Conservation (phyloP, 352 stramenopile genomes). For the Phytophthora tentaculata region DNA sequence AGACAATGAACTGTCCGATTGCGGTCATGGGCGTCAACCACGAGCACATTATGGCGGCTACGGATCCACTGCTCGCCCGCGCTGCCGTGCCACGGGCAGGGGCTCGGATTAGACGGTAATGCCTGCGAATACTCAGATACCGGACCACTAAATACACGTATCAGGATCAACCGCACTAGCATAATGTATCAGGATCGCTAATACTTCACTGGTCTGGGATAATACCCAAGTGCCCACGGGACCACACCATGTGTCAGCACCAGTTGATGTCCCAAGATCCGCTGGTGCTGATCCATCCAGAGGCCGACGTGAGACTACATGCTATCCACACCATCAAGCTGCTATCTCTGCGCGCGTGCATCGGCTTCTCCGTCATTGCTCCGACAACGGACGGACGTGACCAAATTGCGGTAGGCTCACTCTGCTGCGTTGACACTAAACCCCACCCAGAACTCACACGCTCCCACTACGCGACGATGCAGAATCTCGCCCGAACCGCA, state of each 20-base stretch:
- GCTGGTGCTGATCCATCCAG: slow-evolving; percentile 57
- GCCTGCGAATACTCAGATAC: no score
- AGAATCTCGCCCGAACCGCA: slow-evolving; percentile 50
- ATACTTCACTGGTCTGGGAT: no score
- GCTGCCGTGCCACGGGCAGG: slow-evolving; percentile 31
- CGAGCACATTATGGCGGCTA: slow-evolving; percentile 53
- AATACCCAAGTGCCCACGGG: no score
- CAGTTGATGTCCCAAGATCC: slow-evolving; percentile 55
- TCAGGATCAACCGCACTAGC: no score
- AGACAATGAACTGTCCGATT: slow-evolving; percentile 48
- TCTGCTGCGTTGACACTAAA: slow-evolving; percentile 61
- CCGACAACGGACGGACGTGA: slow-evolving; percentile 6
- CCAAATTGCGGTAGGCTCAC: slow-evolving; percentile 48
- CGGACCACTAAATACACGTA: no score
- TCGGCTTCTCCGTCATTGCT: slow-evolving; percentile 57
- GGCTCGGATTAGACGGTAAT: no score
- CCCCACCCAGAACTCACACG: slow-evolving; percentile 46
- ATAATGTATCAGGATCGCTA: no score
- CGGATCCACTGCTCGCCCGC: slow-evolving; percentile 23
- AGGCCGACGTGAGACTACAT: slow-evolving; percentile 61
- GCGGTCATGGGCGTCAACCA: slow-evolving; percentile 48
- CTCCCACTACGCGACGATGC: slow-evolving; percentile 52
- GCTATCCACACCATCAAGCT: slow-evolving; percentile 34
- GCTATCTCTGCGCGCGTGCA: slow-evolving; percentile 56
- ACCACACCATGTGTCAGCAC: slow-evolving; percentile 64